phyloP scores from a whole-genome alignment of 495 filamentous ascomycete species.

The Penicillium alfredii region DNA sequence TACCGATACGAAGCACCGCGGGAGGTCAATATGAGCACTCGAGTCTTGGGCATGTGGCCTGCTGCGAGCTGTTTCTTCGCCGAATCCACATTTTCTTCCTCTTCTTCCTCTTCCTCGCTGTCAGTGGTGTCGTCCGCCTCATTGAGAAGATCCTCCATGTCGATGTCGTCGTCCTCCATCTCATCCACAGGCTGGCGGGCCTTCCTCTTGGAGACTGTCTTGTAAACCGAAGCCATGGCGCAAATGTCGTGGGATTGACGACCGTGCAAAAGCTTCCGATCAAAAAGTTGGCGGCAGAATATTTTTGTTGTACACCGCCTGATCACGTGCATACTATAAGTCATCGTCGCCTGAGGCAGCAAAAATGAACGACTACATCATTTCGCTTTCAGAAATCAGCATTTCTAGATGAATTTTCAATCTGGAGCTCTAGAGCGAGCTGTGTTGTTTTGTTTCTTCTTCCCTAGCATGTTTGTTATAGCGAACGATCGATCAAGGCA shows the following conservation, averaged over 20 bases:
- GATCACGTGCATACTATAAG: too few relatives aligned
- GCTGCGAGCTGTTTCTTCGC: slow-evolving; percentile 39
- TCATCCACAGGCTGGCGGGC: slow-evolving; percentile 32
- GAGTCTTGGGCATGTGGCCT: slow-evolving; percentile 50
- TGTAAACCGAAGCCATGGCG: slow-evolving; percentile 91
- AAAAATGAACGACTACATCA: too few relatives aligned
- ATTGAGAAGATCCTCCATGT: slow-evolving; percentile 37
- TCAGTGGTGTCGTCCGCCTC: slow-evolving; percentile 42
- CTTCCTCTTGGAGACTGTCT: slow-evolving; percentile 69
- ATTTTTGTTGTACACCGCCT: slow-evolving; percentile 35
- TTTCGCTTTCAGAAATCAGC: too few relatives aligned
- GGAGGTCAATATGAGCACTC: slow-evolving; percentile 83
- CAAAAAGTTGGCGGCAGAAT: slow-evolving; percentile 41
- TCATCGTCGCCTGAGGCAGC: too few relatives aligned
- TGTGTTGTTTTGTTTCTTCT: too few relatives aligned
- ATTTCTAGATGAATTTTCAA: too few relatives aligned
- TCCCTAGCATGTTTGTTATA: too few relatives aligned
- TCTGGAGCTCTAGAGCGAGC: too few relatives aligned
- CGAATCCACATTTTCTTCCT: slow-evolving; percentile 21
- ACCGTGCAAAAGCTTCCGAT: slow-evolving; percentile 13
- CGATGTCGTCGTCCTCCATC: slow-evolving; percentile 31
- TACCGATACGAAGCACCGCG: slow-evolving; percentile 86
- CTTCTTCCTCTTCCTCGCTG: slow-evolving; percentile 43
- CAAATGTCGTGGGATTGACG: slow-evolving; percentile 6
- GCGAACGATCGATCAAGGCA: too few relatives aligned